Conservation (phyloP, 2,329 filamentous ascomycete genomes). For the Fusarium subtropicale region DNA sequence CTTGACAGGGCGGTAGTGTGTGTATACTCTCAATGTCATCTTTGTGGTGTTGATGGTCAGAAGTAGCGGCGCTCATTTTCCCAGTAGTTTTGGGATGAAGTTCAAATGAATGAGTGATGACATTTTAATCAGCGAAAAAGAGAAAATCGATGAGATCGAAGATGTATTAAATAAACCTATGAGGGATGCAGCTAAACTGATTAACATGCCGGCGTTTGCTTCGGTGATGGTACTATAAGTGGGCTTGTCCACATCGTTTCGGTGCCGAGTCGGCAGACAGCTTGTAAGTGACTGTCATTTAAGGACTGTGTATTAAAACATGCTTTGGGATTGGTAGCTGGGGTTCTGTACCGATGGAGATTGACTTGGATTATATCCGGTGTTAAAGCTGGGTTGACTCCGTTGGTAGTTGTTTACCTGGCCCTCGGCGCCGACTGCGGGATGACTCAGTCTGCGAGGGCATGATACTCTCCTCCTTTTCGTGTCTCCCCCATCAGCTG, state of each 20-base stretch:
- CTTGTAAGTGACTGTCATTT: background rate
- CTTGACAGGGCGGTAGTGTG: conserved; percentile 5
- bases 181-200: conserved; percentile 4
- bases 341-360: background rate
- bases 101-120: background rate
- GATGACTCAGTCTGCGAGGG: conserved; percentile 3
- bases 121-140: background rate
- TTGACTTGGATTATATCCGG: conserved; percentile 5
- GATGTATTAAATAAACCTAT: conserved; percentile 25
- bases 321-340: conserved; percentile 1
- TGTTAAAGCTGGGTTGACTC: background rate
- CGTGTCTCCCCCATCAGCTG: background rate
- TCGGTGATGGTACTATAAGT: conserved; percentile 9
- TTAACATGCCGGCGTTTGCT: conserved; percentile 7
- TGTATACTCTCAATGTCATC: conserved; percentile 5
- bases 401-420: background rate
- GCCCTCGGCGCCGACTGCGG: background rate
- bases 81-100: background rate
- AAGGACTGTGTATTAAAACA: background rate
- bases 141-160: background rate
- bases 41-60: background rate
- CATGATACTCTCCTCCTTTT: background rate
- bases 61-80: conserved; percentile 17
- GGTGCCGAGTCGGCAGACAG: conserved; percentile 34
- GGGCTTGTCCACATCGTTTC: conserved; percentile 17